Evolutionary conservation across 2,329 filamentous ascomycete genomes (phyloP).

Genomic region (Fusarium humuli): DNA sequence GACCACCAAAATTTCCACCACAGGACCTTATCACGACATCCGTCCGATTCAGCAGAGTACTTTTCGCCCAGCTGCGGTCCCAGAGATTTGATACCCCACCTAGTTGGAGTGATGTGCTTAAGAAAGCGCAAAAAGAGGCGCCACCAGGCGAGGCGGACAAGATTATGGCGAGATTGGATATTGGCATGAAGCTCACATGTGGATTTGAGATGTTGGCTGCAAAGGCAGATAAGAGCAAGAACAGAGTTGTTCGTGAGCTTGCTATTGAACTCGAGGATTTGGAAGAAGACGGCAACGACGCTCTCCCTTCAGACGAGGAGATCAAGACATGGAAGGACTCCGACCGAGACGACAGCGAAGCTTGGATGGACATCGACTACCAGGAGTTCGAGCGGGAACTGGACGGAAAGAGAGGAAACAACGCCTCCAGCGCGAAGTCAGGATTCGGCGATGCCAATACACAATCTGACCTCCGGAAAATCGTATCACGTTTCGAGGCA

Average conservation of each 20-base stretch:
- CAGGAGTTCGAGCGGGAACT: constrained; percentile 89
- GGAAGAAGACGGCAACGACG: constrained; percentile 73
- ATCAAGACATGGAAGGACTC: constrained; percentile 74
- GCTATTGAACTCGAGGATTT: constrained; percentile 81
- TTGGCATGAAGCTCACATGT: constrained; percentile 89
- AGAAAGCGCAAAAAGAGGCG: constrained; percentile 35
- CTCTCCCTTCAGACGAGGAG: constrained; percentile 78
- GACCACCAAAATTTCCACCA: constrained; percentile 74
- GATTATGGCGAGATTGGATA: constrained; percentile 61
- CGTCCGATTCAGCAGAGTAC: constrained; percentile 84
- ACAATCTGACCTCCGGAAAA: constrained; percentile 84
- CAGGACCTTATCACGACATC: constrained; percentile 83
- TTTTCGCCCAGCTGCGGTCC: constrained; percentile 90
- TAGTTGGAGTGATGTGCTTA: constrained; percentile 57
- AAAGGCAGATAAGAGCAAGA: constrained; percentile 75
- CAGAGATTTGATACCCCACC: constrained; percentile 80
- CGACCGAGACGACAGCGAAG: constrained; percentile 80
- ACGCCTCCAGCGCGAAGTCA: constrained; percentile 50
- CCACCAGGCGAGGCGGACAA: constrained; percentile 30
- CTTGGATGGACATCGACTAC: constrained; percentile 93
- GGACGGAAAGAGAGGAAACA: constrained; percentile 58
- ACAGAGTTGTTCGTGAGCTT: constrained; percentile 77
- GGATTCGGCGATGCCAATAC: constrained; percentile 74
- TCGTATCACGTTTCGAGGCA: constrained; percentile 91
- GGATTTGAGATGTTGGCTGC: constrained; percentile 89